phyloP scores from a whole-genome alignment of 2,329 filamentous ascomycete genomes.

The Hymenoscyphus infarciens region DNA sequence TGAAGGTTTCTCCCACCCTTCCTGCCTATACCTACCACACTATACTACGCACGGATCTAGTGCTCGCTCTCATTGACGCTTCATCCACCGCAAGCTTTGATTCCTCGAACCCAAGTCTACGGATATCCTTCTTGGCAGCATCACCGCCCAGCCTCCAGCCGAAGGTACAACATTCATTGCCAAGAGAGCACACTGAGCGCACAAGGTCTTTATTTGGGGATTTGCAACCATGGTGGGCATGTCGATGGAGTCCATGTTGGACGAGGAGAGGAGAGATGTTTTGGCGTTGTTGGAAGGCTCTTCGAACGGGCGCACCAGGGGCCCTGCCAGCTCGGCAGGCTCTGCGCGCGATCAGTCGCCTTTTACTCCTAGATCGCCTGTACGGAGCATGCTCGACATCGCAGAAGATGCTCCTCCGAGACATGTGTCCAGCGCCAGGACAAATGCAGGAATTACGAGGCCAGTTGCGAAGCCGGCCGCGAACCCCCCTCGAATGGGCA shows the following conservation, averaged over 20 bases:
- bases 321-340: conserved; percentile 33
- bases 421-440: conserved; percentile 27
- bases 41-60: not conserved
- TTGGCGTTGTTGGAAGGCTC: conserved; percentile 59
- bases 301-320: conserved; percentile 22
- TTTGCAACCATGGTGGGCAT: conserved; percentile 29
- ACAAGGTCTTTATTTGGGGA: conserved; percentile 9
- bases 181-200: conserved; percentile 15
- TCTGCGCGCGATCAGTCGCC: conserved; percentile 50
- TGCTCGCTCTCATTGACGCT: not conserved
- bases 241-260: conserved; percentile 71
- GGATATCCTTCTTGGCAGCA: conserved; percentile 17
- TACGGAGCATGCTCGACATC: conserved; percentile 55
- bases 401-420: conserved; percentile 23
- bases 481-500: conserved; percentile 35
- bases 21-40: conserved; percentile 7
- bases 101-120: conserved; percentile 6
- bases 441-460: conserved; percentile 37
- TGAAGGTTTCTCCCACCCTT: conserved; percentile 26
- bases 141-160: conserved; percentile 10
- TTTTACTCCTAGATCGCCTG: conserved; percentile 58
- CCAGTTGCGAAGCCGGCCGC: conserved; percentile 10
- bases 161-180: conserved; percentile 14
- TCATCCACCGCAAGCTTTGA: not conserved
- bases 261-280: conserved; percentile 73